phyloP scores from a whole-genome alignment of 2,329 filamentous ascomycete species.

The Arachnopeziza araneosa region DNA sequence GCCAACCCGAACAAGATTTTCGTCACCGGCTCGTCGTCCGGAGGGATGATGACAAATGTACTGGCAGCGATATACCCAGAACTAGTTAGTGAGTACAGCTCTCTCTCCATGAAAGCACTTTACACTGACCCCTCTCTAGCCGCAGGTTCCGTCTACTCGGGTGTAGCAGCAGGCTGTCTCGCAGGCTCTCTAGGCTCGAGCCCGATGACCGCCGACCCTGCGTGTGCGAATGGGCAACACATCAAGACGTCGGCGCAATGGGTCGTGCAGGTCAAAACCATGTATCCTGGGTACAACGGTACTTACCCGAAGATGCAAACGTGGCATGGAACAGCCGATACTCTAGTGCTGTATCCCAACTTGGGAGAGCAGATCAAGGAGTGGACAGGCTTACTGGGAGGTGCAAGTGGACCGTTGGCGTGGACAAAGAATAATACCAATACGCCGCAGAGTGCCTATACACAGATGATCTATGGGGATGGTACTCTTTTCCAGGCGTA shows the following conservation, averaged over 20 bases:
- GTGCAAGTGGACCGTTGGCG: neutral
- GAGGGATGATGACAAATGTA: slow-evolving; percentile 44
- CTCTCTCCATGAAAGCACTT: slow-evolving; percentile 33
- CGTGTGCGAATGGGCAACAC: slow-evolving; percentile 36
- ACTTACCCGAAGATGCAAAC: slow-evolving; percentile 14
- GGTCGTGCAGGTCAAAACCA: slow-evolving; percentile 40
- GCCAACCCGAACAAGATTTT: slow-evolving; percentile 46
- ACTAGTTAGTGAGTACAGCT: slow-evolving; percentile 33
- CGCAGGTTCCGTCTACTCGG: slow-evolving; percentile 37
- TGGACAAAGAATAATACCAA: slow-evolving; percentile 26
- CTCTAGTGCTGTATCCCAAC: slow-evolving; percentile 35
- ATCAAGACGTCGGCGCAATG: slow-evolving; percentile 38
- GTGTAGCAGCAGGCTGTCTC: slow-evolving; percentile 39
- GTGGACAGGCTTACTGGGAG: slow-evolving; percentile 40
- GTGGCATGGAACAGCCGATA: slow-evolving; percentile 35
- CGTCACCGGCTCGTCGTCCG: slow-evolving; percentile 43
- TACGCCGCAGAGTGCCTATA: slow-evolving; percentile 28
- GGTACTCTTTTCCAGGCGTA: slow-evolving; percentile 31
- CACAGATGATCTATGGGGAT: slow-evolving; percentile 32
- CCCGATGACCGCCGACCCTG: slow-evolving; percentile 33
- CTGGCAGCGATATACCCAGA: slow-evolving; percentile 41
- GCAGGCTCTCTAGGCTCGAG: slow-evolving; percentile 12
- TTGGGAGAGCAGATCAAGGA: slow-evolving; percentile 40
- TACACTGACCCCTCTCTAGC: slow-evolving; percentile 36
- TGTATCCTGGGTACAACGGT: slow-evolving; percentile 33